Base-by-base conservation (phyloP, 345 rosid species). In the Mercurialis annua region DNA sequence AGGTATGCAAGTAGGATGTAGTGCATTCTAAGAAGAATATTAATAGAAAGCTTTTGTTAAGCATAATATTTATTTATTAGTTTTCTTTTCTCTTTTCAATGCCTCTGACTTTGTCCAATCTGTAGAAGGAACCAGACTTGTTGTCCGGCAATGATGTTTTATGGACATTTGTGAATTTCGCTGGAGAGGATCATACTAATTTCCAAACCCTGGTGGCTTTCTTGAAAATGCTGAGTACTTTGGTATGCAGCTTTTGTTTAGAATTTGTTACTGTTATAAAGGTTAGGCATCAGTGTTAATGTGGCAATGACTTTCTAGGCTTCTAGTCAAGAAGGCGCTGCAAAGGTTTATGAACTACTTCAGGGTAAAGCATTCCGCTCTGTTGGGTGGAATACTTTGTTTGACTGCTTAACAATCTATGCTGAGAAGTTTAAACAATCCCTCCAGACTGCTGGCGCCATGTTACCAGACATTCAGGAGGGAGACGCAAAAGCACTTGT, bases 161-260 rank as follows among this genome's bases (percentile, higher is more conserved):
- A 74, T 93, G 98, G 98, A 93, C 96, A 30, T 93, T 93, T 76
- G 96, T 93, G 75, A 87, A 82, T 77, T 93, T 93, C 84, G 97
- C 97, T 55, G 98, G 98, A 69, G 98, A 93, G 73, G 98, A 93
- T 77, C 98, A 93, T 81, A 87, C 96, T 30, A 93, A 89, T 77
- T 83, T 90, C 75, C 87, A 90, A 77, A 93, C 98, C 17, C 94
- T 90, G 34, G 98, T 85, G 77, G 96, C 97, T 67, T 93, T 93
- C 87, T 81, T 93, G 73, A 87, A 87, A 80, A 88, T 93, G 97
- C 81, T 90, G 70, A 74, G 96, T 77, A 86, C 96, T 81, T 82
- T 93, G 97, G 98, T 92, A 92, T 57, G 88, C 27, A 46, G 46
- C 16, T n/a, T 38, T 6, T 33, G 1, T 46, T 23, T 10, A 31